Evolutionary conservation across 129 eudicot genomes (phyloP), one percentile per base, ranked within the genome.

Genomic region (Lactuca sativa): DNA sequence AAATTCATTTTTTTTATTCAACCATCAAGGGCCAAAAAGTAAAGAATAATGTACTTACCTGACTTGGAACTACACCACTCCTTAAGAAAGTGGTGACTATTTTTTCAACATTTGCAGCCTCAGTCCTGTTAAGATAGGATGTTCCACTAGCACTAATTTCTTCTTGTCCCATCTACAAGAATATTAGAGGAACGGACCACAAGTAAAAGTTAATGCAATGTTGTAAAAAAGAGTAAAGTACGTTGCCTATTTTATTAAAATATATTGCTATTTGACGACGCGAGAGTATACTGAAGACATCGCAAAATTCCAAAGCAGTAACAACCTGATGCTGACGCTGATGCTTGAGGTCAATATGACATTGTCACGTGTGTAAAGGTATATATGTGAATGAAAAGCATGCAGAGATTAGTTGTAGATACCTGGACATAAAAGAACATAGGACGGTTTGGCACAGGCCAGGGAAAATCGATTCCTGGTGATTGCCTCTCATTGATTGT

Each of bases 341-440:
- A 25, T 25, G 30, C 30, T 25, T 25, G 30, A 25, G 30, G 30
- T 25, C 30, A 25, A 25, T 25, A 25, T 25, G 30, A 25, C 30
- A 25, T 25, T 25, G 30, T 25, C 30, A 25, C 30, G 1, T 2
- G 1, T 25, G 30, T 25, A 25, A 25, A 25, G 30, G 30, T 25
- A 25, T 25, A 25, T 25, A 25, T 25, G 30, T 25, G 30, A 25
- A 25, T 47, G 33, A 43, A 71, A 43, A 49, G 52, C 17, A 60
- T 32, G 52, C 40, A 34, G 56, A 33, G 38, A 59, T 11, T 34
- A 60, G 9, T 31, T 30, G 58, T 51, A 3, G 12, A 17, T 78
- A 92, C 98, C 96, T 92, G 96, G 49, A 92, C 98, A 81, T 92
- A 92, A 66, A 88, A 92, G 76, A 92, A 86, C 98, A 88, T 92